These are phyloP conservation scores for Apiotrichum sp. DNA, from an alignment of 1,284 basidiomycete genomes.

Conservation along the genomic window DNA sequence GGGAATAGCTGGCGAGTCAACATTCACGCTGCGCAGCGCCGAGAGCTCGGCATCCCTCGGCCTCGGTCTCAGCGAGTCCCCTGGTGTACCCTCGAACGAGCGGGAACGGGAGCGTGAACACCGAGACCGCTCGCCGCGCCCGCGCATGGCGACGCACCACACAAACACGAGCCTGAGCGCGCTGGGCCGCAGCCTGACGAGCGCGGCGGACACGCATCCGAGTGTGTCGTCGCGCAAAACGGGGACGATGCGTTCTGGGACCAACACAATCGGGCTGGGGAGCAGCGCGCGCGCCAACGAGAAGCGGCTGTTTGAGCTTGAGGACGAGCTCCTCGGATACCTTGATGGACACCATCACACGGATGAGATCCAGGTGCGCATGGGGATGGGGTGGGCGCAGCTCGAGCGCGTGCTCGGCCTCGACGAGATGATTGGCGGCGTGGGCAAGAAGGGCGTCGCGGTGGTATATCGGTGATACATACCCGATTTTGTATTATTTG, in stretches of 20 bases:
- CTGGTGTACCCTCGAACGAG: conserved; percentile 3
- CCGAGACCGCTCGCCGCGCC: not conserved
- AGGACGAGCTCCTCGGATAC: conserved; percentile 55
- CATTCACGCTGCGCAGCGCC: conserved; percentile 34
- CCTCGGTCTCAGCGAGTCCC: conserved; percentile 26
- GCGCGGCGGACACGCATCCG: conserved; percentile 18
- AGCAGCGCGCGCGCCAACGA: not conserved
- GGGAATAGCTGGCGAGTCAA: conserved; percentile 23
- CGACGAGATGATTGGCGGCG: conserved; percentile 26
- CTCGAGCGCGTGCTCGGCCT: conserved; percentile 65
- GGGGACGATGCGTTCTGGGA: conserved; percentile 11
- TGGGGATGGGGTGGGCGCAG: conserved; percentile 75
- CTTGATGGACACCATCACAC: conserved; percentile 85
- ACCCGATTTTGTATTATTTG: not conserved
- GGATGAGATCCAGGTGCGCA: conserved; percentile 78
- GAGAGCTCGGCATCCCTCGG: not conserved
- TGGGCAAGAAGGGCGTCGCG: conserved; percentile 36
- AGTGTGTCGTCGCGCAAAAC: conserved; percentile 11
- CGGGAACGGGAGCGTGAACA: not conserved
- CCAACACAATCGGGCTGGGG: not conserved
- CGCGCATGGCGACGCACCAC: too few relatives aligned
- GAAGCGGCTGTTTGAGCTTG: conserved; percentile 21
- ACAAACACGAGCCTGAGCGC: conserved; percentile 5
- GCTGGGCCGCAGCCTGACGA: conserved; percentile 2
- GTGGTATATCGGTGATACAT: conserved; percentile 27